These are phyloP conservation scores for Trametes punicea DNA, from an alignment of 768 basidiomycete genomes.

Conservation along the genomic window DNA sequence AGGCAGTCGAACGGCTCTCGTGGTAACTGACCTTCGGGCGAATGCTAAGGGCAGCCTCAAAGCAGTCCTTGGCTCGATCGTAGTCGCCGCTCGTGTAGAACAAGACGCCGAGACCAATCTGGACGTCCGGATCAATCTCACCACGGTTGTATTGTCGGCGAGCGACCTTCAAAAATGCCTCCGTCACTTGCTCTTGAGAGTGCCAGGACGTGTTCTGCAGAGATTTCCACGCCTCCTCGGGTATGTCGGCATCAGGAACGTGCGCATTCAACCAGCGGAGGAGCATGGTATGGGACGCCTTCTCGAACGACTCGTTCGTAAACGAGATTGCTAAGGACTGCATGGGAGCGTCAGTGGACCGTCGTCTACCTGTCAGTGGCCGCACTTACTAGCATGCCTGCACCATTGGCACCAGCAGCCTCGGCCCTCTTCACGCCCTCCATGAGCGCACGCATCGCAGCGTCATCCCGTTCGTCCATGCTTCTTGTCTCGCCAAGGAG, in stretches of 20 bases:
- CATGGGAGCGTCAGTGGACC: conserved; percentile 15
- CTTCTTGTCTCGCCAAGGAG: conserved; percentile 85
- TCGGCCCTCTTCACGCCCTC: conserved; percentile 71
- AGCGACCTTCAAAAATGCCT: conserved; percentile 80
- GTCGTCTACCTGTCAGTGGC: background rate
- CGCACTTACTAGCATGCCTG: conserved; percentile 68
- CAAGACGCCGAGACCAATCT: conserved; percentile 88
- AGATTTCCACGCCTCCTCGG: conserved; percentile 54
- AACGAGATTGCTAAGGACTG: conserved; percentile 95
- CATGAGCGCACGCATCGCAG: conserved; percentile 73
- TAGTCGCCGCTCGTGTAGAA: conserved; percentile 89
- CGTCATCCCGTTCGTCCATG: conserved; percentile 86
- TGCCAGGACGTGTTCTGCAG: conserved; percentile 71
- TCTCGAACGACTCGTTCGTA: conserved; percentile 90
- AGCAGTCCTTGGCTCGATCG: conserved; percentile 90
- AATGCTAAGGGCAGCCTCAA: conserved; percentile 78
- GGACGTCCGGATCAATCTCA: conserved; percentile 82
- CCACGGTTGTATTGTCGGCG: conserved; percentile 75
- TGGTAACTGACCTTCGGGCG: conserved; percentile 58
- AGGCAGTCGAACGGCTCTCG: background rate
- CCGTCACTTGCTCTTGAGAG: conserved; percentile 72
- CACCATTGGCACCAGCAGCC: conserved; percentile 56
- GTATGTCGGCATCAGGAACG: conserved; percentile 54
- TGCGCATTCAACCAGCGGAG: conserved; percentile 78
- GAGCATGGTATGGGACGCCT: conserved; percentile 81